Evolutionary conservation across 495 filamentous ascomycete genomes (phyloP).

Genomic region (Jackrogersella multiformis): DNA sequence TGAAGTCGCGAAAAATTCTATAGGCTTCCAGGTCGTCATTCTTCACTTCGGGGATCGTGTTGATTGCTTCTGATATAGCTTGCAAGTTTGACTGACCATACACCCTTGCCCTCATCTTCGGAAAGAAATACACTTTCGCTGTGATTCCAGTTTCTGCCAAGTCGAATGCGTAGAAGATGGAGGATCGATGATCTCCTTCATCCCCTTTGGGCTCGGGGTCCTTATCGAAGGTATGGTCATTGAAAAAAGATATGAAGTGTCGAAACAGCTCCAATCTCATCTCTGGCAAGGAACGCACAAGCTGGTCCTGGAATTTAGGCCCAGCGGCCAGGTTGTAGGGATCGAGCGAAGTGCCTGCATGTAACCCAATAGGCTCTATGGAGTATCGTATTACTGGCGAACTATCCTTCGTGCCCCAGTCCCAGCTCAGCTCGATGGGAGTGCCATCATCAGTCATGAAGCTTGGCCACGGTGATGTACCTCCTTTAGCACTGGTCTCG

Average conservation of each 20-base stretch:
- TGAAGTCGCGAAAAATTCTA: background rate
- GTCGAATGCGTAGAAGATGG: conserved; percentile 3
- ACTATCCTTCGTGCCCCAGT: background rate
- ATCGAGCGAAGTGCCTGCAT: background rate
- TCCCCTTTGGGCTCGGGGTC: background rate
- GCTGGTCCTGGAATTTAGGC: background rate
- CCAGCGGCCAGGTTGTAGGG: background rate
- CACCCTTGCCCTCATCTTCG: background rate
- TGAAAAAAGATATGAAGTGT: background rate
- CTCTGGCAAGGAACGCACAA: background rate
- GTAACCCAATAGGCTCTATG: conserved; percentile 4
- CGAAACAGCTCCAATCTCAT: background rate
- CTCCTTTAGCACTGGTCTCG: background rate
- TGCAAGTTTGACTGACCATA: background rate
- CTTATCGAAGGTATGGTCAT: background rate
- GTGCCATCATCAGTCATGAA: conserved; percentile 16
- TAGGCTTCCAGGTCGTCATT: background rate
- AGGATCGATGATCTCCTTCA: background rate
- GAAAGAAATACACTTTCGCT: conserved; percentile 8
- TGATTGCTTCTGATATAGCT: background rate
- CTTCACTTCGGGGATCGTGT: background rate
- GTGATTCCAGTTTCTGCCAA: background rate
- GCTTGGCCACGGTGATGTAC: background rate
- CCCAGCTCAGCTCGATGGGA: conserved; percentile 18
- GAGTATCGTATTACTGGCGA: conserved; percentile 4